Evolutionary conservation across 352 stramenopile genomes (phyloP).

Genomic region (Phytophthora chlamydospora): DNA sequence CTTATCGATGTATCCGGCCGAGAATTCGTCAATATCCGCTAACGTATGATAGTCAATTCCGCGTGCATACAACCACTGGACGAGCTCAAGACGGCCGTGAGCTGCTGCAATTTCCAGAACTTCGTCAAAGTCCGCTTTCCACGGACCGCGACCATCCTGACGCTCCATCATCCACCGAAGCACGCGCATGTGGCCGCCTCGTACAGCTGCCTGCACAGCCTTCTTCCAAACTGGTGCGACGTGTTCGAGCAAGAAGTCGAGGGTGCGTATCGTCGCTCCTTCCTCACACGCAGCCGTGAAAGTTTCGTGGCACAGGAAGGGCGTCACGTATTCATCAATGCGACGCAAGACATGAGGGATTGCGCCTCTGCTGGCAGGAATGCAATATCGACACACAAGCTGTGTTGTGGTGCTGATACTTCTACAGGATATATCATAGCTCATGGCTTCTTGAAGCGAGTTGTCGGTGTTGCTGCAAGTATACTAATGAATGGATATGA

Average conservation of each 20-base stretch:
- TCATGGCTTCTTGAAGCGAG: too few species aligned
- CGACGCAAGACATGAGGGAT: constrained; percentile 1
- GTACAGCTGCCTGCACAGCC: neutral
- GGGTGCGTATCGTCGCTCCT: neutral
- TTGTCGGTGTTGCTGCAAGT: too few species aligned
- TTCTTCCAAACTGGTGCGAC: constrained; percentile 3
- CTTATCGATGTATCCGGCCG: neutral
- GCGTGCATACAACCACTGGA: constrained; percentile 8
- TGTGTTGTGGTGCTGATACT: neutral
- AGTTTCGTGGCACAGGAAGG: neutral
- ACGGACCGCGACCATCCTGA: constrained; percentile 5
- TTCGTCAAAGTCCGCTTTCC: constrained; percentile 4
- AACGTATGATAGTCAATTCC: neutral
- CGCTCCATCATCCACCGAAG: constrained; percentile 13
- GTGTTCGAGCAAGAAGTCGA: constrained; percentile 2
- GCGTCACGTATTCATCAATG: constrained; percentile 10
- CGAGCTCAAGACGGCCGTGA: constrained; percentile 11
- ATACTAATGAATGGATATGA: too few species aligned
- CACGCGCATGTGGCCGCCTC: constrained; percentile 7
- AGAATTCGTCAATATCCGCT: neutral
- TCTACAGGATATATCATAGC: too few species aligned
- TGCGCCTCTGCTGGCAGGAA: neutral
- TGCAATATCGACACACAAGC: constrained; percentile 4
- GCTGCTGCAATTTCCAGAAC: neutral
- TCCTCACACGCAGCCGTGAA: constrained; percentile 16